These are phyloP conservation scores for Neofusicoccum parvum DNA, from an alignment of 2,329 filamentous ascomycete genomes.

Conservation along the genomic window DNA sequence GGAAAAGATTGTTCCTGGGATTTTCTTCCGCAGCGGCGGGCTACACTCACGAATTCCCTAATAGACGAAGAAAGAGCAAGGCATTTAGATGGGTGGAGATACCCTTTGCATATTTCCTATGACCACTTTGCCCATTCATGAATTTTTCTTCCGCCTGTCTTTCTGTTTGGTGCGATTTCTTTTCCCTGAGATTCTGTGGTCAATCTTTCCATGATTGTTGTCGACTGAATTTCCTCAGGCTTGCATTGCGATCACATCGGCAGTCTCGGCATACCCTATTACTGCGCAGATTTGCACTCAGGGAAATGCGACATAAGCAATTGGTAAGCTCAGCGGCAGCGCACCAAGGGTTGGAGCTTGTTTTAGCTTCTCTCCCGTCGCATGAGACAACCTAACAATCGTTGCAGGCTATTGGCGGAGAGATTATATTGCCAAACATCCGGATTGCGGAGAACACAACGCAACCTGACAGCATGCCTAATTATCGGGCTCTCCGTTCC, in stretches of 20 bases:
- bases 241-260: no score
- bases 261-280: no score
- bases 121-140: background rate
- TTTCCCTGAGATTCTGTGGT: no score
- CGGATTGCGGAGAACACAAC: background rate
- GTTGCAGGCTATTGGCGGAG: slow-evolving; percentile 4
- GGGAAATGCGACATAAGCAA: background rate
- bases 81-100: background rate
- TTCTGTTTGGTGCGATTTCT: background rate
- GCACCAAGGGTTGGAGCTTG: background rate
- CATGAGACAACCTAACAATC: background rate
- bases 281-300: background rate
- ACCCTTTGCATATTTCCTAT: background rate
- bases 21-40: no score
- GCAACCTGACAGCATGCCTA: background rate
- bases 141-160: background rate
- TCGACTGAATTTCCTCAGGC: no score
- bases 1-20: no score
- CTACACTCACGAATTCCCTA: background rate
- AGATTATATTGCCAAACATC: background rate
- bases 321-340: background rate
- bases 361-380: background rate
- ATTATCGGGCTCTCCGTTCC: background rate
- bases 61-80: background rate
- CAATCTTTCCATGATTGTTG: no score